Percentiles rank a stretch among this genome's conserved stretches.
Evolutionary conservation across 2,329 filamentous ascomycete genomes (phyloP).

Genomic region (Boeremia lycopersici): DNA sequence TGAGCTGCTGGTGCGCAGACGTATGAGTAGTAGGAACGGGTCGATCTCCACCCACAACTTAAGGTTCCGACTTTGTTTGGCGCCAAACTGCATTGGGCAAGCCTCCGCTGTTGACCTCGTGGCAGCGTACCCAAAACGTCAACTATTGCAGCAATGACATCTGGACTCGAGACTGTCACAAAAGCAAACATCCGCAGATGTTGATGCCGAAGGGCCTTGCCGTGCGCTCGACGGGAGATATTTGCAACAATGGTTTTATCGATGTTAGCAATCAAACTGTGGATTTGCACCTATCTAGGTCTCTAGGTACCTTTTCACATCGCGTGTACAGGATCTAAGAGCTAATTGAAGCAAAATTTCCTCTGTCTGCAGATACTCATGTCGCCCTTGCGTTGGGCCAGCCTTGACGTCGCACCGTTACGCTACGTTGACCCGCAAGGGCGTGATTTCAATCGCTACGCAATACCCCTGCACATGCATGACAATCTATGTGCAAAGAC

Average conservation of each 20-base stretch:
- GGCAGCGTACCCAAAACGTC: background rate
- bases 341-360: background rate
- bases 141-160: background rate
- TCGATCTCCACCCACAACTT: too few relatives aligned
- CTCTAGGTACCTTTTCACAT: too few relatives aligned
- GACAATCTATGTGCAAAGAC: background rate
- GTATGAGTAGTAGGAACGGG: too few relatives aligned
- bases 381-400: background rate
- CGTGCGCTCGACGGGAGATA: too few relatives aligned
- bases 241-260: too few relatives aligned
- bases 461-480: background rate
- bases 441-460: background rate
- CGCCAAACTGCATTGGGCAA: background rate
- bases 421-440: slow-evolving; percentile 6
- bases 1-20: too few relatives aligned
- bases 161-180: slow-evolving; percentile 3
- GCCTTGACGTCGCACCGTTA: background rate
- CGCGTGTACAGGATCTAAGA: too few relatives aligned
- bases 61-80: slow-evolving; percentile 6
- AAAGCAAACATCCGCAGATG: slow-evolving; percentile 1
- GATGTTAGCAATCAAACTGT: too few relatives aligned
- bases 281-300: too few relatives aligned
- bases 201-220: background rate
- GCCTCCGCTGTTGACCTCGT: slow-evolving; percentile 6
- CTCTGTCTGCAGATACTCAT: background rate